Conservation (phyloP, 1,139 yeast genomes). For the Kurtzmaniella quercitrusa region DNA sequence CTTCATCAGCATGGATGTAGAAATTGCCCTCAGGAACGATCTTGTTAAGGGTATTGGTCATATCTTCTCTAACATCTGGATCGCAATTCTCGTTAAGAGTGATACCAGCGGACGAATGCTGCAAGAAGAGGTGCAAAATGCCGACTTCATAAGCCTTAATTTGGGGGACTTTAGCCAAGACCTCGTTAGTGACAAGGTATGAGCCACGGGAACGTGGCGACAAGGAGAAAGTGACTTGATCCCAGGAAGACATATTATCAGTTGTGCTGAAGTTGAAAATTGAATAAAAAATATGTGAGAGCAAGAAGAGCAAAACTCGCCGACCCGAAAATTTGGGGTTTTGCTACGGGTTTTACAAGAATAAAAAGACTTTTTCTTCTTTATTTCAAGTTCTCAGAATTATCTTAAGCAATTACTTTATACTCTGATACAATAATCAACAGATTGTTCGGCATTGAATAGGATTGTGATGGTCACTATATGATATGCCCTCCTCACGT, state of each 20-base stretch:
- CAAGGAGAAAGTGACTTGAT: slow-evolving; percentile 54
- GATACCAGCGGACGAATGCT: slow-evolving; percentile 76
- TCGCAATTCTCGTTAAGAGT: slow-evolving; percentile 79
- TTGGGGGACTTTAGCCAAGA: slow-evolving; percentile 53
- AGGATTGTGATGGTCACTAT: no score
- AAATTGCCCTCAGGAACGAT: slow-evolving; percentile 69
- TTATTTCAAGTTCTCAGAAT: no score
- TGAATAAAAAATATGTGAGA: neutral
- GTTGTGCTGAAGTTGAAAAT: neutral
- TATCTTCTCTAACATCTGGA: slow-evolving; percentile 68
- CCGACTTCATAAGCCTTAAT: slow-evolving; percentile 60
- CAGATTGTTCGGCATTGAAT: no score
- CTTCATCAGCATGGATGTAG: slow-evolving; percentile 69
- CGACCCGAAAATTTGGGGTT: neutral
- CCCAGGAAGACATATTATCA: slow-evolving; percentile 34
- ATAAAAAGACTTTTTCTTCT: no score
- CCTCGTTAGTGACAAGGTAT: slow-evolving; percentile 68
- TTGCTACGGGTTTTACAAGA: neutral
- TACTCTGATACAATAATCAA: no score
- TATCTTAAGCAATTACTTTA: no score
- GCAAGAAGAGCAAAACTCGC: neutral
- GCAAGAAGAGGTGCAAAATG: slow-evolving; percentile 59
- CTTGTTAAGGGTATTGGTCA: slow-evolving; percentile 58
- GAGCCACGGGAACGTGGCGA: slow-evolving; percentile 62
- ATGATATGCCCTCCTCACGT: no score